Base-by-base conservation (phyloP, 2,329 filamentous ascomycete genomes). In the Scytalidium lignicola region DNA sequence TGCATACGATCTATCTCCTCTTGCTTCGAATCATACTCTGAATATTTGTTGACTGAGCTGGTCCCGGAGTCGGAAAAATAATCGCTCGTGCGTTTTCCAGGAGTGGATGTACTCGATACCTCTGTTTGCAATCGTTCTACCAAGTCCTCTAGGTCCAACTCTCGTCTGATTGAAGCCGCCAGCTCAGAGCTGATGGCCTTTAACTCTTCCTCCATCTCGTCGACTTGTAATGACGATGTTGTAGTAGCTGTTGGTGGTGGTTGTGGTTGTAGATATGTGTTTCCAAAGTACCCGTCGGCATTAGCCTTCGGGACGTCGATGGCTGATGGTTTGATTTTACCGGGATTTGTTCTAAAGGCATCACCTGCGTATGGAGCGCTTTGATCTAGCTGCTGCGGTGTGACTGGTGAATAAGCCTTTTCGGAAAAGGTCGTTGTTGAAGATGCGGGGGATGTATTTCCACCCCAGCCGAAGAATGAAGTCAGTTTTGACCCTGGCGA, bases 31-130 rank as follows among this genome's bases (percentile, higher is more conserved):
- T 85, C 82, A 51, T 73, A 73, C 43, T 88, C 85, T 53, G 78
- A 72, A 62, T 85, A 86, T 61, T 90, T 26, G 10, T 26, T 87
- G 47, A 88, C 79, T 1, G 90, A 92, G 66, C 90, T 92, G 50
- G 89, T 86, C 26, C 93, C 93, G 5, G 91, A 96, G 67, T 99
- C 93, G 2, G 93, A 99, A 66, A 93, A 99, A 71, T 99, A 97
- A 70, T 99, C 93, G 70, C 93, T 97, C 9, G 89, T 95, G 52
- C 92, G 81, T 65, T 87, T 86, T 18, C 80, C 83, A 22, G 77
- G 60, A 13, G 50, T 67, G 75, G 70, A 62, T 76, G 63, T 41
- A 68, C 82, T 76, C 67, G 75, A 78, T 55, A 77, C 76, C 62
- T 96, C 90, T n/a, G 82, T 73, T 65, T 96, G 91, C 58, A 95